Evolutionary conservation across 352 stramenopile species (phyloP), one percentile per base, ranked within the genome.

Genomic region (Pseudoperonospora humuli): DNA sequence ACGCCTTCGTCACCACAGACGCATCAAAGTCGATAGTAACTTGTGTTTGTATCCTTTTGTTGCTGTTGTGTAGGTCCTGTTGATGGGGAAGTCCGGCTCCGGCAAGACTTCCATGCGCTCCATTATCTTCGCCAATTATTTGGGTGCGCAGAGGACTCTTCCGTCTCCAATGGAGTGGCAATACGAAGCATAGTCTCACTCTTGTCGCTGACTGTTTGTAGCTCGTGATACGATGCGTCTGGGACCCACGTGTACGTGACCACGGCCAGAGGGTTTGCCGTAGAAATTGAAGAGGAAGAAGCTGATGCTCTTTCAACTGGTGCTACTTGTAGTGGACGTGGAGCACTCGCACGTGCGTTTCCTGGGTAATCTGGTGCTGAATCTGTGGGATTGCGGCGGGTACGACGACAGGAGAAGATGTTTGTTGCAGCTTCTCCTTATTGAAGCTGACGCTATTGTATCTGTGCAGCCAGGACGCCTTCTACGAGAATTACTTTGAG

Each of bases 81-180:
- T 98, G 45, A 97, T 98, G 88, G 93, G 93, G 50, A 97, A 96
- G 63, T 97, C 84, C 33, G 89, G 91, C 31, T 91, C 85, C 14
- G 95, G 96, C 54, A 99, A 99, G 73, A 99, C 96, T 39, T 99
- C 95, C 41, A 99, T 99, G 96, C 70, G 96, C 44, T 98, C 89
- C 38, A 99, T 99, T 54, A 99, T 99, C 62, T 99, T 99, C 65
- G 97, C 96, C 53, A 99, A 99, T 75, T 99, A 99, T 70, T 64
- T 98, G 45, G 95, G 76, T 93, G 60, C 27, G 11, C 7, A 20
- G 26, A 11, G 18, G 0, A 28, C 8, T 38, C 0, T 21, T 25
- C 11, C 21, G 3, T 36, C 18, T 33, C 7, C 3, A 13, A 45
- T 45, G 14, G 13, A n/a, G 8, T 18, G 15, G 5, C 8, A 24